phyloP scores from a whole-genome alignment of 441 rosid species.

The Cnidoscolus chayamansa region DNA sequence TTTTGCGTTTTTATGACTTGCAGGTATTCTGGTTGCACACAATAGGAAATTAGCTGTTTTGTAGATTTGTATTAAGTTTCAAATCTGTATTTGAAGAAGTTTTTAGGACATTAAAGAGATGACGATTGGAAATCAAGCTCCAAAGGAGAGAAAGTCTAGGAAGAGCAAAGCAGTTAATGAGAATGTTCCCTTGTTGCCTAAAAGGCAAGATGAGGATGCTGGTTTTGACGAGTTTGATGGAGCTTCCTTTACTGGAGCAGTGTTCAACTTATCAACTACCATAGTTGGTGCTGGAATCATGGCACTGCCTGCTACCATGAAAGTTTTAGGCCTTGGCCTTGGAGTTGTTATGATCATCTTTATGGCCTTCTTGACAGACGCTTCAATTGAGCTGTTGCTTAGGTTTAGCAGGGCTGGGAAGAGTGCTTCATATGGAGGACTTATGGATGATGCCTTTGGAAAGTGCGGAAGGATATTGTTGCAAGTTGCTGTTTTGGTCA shows the following conservation, averaged over 20 bases:
- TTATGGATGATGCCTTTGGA: slow-evolving; percentile 96
- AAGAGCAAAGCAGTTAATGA: slow-evolving; percentile 45
- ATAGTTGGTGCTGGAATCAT: slow-evolving; percentile 97
- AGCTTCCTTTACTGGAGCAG: slow-evolving; percentile 93
- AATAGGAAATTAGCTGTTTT: slow-evolving; percentile 13
- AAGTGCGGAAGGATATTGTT: slow-evolving; percentile 58
- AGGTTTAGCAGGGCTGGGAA: slow-evolving; percentile 83
- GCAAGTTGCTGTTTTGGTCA: slow-evolving; percentile 75
- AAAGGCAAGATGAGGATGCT: slow-evolving; percentile 42
- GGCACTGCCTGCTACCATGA: slow-evolving; percentile 97
- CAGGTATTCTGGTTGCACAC: slow-evolving; percentile 11
- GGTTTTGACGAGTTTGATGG: slow-evolving; percentile 83
- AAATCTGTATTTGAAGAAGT: slow-evolving; percentile 18
- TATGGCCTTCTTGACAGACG: slow-evolving; percentile 89
- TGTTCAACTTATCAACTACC: slow-evolving; percentile 87
- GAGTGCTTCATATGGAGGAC: slow-evolving; percentile 67
- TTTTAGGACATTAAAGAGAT: slow-evolving; percentile 35
- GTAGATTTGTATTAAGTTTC: slow-evolving; percentile 12
- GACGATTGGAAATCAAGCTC: slow-evolving; percentile 58
- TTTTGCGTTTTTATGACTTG: slow-evolving; percentile 1
- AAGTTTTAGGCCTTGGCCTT: slow-evolving; percentile 75
- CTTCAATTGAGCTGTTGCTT: slow-evolving; percentile 81
- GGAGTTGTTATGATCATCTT: slow-evolving; percentile 78
- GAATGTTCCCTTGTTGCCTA: slow-evolving; percentile 69
- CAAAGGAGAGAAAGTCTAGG: slow-evolving; percentile 51